Percentiles rank a stretch among this genome's conserved stretches.
phyloP scores from a whole-genome alignment of 768 basidiomycete species.

The Fibroporia radiculosa region DNA sequence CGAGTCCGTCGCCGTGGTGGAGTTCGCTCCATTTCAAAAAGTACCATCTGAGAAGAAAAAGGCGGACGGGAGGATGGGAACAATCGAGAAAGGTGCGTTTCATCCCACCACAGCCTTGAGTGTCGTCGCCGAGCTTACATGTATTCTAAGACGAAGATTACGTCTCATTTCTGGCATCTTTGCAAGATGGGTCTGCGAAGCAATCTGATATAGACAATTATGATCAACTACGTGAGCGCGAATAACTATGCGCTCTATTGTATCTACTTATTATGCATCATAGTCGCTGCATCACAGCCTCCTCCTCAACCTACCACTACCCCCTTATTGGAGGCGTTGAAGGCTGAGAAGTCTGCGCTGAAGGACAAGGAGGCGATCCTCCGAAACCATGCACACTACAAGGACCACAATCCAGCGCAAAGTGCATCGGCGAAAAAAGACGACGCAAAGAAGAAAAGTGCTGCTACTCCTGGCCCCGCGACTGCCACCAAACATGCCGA shows the following conservation, averaged over 20 bases:
- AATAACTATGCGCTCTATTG: neutral
- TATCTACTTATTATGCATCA: neutral
- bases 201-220: slow-evolving; percentile 51
- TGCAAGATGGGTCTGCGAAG: slow-evolving; percentile 44
- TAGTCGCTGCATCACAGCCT: slow-evolving; percentile 61
- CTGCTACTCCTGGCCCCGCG: slow-evolving; percentile 2
- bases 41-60: slow-evolving; percentile 71
- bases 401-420: slow-evolving; percentile 31
- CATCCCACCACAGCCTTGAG: neutral
- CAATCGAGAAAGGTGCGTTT: slow-evolving; percentile 80
- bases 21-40: slow-evolving; percentile 92
- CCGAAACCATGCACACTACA: slow-evolving; percentile 68
- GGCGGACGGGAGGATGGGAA: slow-evolving; percentile 69
- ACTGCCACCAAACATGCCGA: slow-evolving; percentile 15
- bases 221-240: slow-evolving; percentile 50
- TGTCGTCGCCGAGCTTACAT: neutral
- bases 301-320: slow-evolving; percentile 69
- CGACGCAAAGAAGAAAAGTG: slow-evolving; percentile 31
- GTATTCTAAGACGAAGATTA: slow-evolving; percentile 64
- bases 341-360: slow-evolving; percentile 64
- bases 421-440: slow-evolving; percentile 30
- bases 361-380: slow-evolving; percentile 69
- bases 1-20: slow-evolving; percentile 83
- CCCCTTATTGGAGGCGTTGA: slow-evolving; percentile 88
- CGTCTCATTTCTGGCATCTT: slow-evolving; percentile 69